These are phyloP conservation scores for Wickerhamiella sorbophila DNA, from an alignment of 805 yeast genomes.

Conservation along the genomic window DNA sequence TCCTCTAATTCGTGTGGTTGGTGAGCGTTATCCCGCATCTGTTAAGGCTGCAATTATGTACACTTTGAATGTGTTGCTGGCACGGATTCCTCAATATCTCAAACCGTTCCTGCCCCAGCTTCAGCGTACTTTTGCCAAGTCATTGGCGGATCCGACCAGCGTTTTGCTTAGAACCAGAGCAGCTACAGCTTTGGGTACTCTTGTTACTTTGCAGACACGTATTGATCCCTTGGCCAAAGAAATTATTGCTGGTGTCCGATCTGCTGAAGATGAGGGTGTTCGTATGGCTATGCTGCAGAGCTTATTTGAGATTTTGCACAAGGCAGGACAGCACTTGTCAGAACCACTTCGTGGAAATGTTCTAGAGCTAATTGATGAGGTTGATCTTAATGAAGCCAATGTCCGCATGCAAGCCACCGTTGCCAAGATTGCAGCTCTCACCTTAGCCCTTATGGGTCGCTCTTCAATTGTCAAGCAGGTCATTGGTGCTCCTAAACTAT, in stretches of 20 bases:
- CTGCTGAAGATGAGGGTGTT: constrained; percentile 54
- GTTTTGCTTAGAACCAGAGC: constrained; percentile 69
- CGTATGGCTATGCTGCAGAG: constrained; percentile 70
- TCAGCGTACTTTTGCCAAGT: constrained; percentile 91
- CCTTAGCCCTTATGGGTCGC: constrained; percentile 33
- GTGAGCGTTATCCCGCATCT: constrained; percentile 84
- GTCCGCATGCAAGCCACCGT: constrained; percentile 12
- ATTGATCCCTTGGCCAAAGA: constrained; percentile 87
- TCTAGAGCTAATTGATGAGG: constrained; percentile 60
- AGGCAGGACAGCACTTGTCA: constrained; percentile 65
- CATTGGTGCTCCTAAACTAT: constrained; percentile 9
- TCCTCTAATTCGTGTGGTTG: constrained; percentile 93
- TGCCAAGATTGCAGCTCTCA: constrained; percentile 33
- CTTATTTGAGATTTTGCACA: constrained; percentile 61
- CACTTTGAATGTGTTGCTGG: constrained; percentile 66
- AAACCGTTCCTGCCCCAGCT: constrained; percentile 95
- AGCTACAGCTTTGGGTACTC: constrained; percentile 75
- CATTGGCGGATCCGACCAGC: constrained; percentile 63
- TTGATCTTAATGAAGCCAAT: constrained; percentile 34
- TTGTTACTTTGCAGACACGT: constrained; percentile 80
- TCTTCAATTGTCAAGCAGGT: constrained; percentile 22
- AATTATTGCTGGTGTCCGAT: constrained; percentile 55
- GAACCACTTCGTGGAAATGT: constrained; percentile 57
- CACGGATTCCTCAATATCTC: constrained; percentile 76
- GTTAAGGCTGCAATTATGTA: constrained; percentile 86